Percentiles rank a stretch among this genome's conserved stretches.
Evolutionary conservation across 106 monocot genomes (phyloP).

Genomic region (Triglochin maritima): DNA sequence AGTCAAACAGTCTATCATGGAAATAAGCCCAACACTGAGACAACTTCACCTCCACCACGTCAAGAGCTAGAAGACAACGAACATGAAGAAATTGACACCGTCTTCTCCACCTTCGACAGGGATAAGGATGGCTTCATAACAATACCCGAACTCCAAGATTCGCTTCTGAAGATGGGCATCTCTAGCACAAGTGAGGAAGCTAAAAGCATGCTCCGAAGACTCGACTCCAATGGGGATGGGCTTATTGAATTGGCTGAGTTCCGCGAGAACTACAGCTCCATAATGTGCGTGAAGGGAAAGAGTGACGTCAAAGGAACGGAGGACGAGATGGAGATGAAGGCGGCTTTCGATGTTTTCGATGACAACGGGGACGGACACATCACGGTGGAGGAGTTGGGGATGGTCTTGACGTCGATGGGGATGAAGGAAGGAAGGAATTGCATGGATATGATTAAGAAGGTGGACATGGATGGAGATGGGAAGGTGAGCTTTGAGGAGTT

Average conservation of each 20-base stretch:
- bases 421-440: constrained; percentile 38
- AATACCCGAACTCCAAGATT: constrained; percentile 3
- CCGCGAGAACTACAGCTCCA: constrained; percentile 6
- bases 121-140: constrained; percentile 12
- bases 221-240: constrained; percentile 12
- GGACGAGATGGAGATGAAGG: constrained; percentile 2
- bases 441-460: constrained; percentile 38
- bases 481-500: constrained; percentile 54
- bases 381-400: constrained; percentile 4
- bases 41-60: background rate
- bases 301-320: background rate
- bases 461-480: constrained; percentile 50
- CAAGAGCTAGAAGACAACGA: background rate
- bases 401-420: constrained; percentile 1
- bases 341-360: constrained; percentile 7
- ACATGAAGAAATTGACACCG: background rate
- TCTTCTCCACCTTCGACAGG: constrained; percentile 13
- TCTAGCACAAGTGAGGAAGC: background rate
- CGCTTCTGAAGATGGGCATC: background rate
- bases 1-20: background rate
- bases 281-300: background rate
- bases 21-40: background rate
- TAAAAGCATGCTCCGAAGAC: constrained; percentile 1
- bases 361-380: constrained; percentile 4
- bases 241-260: constrained; percentile 9